Evolutionary conservation across 148 eudicot species (phyloP).

Genomic region (Fagopyrum homotropicum): DNA sequence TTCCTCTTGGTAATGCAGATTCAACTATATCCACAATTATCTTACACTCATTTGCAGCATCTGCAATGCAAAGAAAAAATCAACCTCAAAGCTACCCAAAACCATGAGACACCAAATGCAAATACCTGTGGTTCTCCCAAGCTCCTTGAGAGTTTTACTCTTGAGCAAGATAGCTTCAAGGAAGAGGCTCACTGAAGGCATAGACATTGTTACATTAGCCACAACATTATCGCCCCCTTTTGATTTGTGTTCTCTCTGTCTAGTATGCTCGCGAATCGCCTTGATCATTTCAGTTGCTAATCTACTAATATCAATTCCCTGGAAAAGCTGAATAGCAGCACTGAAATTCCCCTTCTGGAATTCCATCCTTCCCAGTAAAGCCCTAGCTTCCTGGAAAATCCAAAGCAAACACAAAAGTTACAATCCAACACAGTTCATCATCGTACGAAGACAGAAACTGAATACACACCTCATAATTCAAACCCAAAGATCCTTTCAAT

Average conservation of each 20-base stretch:
- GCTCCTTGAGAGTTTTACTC: constrained; percentile 63
- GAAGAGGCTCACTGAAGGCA: constrained; percentile 86
- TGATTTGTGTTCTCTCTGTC: constrained; percentile 35
- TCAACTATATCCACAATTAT: constrained; percentile 69
- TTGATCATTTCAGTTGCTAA: constrained; percentile 55
- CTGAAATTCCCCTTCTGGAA: constrained; percentile 82
- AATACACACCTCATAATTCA: constrained; percentile 78
- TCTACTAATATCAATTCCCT: constrained; percentile 73
- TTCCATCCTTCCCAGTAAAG: constrained; percentile 88
- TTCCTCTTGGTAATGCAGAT: constrained; percentile 77
- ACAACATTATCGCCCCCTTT: constrained; percentile 39
- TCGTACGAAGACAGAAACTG: background rate
- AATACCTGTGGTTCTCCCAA: constrained; percentile 64
- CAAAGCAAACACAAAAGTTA: too few species aligned
- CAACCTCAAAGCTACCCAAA: background rate
- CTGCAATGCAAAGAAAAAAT: constrained; percentile 23
- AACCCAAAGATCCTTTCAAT: constrained; percentile 81
- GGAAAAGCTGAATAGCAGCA: constrained; percentile 87
- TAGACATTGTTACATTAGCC: constrained; percentile 59
- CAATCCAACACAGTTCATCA: too few species aligned
- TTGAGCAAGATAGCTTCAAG: constrained; percentile 84
- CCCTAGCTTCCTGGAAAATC: constrained; percentile 69
- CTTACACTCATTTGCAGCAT: constrained; percentile 83
- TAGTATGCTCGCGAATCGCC: constrained; percentile 57
- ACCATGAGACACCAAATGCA: background rate